Percentiles rank a stretch among this genome's conserved stretches.
phyloP scores from a whole-genome alignment of 1,139 yeast species.

The Zygoascus meyerae region DNA sequence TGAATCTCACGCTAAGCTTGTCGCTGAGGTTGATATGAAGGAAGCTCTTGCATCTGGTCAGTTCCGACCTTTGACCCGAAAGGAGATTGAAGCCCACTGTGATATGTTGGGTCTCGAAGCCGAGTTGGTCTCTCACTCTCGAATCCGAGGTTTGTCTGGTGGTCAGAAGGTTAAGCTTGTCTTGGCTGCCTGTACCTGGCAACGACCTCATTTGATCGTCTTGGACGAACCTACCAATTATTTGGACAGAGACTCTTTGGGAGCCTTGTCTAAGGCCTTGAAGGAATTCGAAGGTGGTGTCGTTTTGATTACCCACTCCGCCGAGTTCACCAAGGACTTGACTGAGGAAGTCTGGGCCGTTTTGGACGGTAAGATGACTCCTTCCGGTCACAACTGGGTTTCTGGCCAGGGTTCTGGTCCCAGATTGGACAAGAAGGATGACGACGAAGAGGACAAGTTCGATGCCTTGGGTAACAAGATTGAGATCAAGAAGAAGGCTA shows the following conservation, averaged over 20 bases:
- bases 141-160: constrained; percentile 99
- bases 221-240: constrained; percentile 91
- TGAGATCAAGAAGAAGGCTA: constrained; percentile 92
- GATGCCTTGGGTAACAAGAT: constrained; percentile 99
- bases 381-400: constrained; percentile 99
- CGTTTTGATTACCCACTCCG: constrained; percentile 98
- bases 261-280: constrained; percentile 98
- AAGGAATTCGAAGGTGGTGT: constrained; percentile 99
- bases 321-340: constrained; percentile 98
- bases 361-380: constrained; percentile 95
- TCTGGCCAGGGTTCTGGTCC: constrained; percentile 99
- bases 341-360: constrained; percentile 99
- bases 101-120: constrained; percentile 97
- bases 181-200: constrained; percentile 99
- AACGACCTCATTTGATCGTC: constrained; percentile 98
- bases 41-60: constrained; percentile 99
- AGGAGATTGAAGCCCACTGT: constrained; percentile 99
- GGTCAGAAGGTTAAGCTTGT: constrained; percentile 99
- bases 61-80: constrained; percentile 99
- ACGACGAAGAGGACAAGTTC: constrained; percentile 94
- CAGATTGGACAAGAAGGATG: constrained; percentile 93
- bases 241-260: constrained; percentile 98
- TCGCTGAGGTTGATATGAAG: constrained; percentile 99
- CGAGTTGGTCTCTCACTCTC: constrained; percentile 98
- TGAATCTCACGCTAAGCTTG: constrained; percentile 98